Evolutionary conservation across 495 filamentous ascomycete species (phyloP), one percentile per base, ranked within the genome.

Genomic region (Trichoderma gamsii): DNA sequence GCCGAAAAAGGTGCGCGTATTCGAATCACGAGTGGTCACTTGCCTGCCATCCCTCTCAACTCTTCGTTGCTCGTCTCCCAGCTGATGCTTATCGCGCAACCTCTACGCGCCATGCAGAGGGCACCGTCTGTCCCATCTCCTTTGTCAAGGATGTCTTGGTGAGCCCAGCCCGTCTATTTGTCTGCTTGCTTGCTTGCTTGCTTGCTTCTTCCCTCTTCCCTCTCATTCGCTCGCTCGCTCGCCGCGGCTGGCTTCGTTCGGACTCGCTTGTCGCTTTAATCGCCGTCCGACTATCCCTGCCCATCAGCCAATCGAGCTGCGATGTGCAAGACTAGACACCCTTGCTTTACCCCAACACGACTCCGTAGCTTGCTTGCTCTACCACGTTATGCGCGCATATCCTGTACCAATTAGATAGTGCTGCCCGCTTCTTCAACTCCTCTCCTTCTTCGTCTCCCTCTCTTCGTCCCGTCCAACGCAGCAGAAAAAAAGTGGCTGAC

Each of bases 141-240:
- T 90, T 90, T 75, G 88, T 90, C 77, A 89, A 89, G 76, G 86
- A 89, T 71, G 83, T 85, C 68, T 78, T 90, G 76, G 87, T 90
- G 81, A 83, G 87, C 70, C 29, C 29, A 29, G 29, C 29, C 29
- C 29, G 29, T 4, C 35, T 38, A 5, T 9, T 9, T 38, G 35
- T 9, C 35, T 38, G 35, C 35, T 38, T 27, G 67, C 67, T 27
- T 29, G 15, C 18, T 49, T 32, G 65, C 15, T n/a, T n/a, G n/a
- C 29, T 12, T 27, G 13, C 12, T 70, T 21, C 66, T 52, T 43
- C 61, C 65, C 29, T 23, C 12, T n/a, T 69, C 66, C 63, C 51
- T 52, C 61, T 18, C 15, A 38, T 38, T 63, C 49, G 66, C 67
- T 66, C 67, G 66, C 66, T 63, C 49, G 66, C 67, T 66, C 67